Evolutionary conservation across 495 filamentous ascomycete species (phyloP).

Genomic region (Xylaria longipes): DNA sequence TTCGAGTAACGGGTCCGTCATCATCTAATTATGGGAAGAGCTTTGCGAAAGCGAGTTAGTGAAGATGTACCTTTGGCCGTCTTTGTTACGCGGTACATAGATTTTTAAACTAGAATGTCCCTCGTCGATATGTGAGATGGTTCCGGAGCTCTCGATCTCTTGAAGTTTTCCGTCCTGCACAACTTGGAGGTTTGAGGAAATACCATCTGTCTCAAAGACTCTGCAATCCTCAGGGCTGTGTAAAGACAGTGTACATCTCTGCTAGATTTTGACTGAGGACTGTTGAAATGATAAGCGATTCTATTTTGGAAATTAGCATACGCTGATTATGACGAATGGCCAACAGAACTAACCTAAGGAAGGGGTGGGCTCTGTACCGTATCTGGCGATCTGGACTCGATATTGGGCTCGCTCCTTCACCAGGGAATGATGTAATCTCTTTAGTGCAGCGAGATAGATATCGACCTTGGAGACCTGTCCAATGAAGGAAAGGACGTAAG

Average conservation of each 20-base stretch:
- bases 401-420: conserved; percentile 4
- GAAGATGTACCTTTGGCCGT: conserved; percentile 16
- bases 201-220: conserved; percentile 21
- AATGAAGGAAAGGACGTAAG: conserved; percentile 43
- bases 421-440: conserved; percentile 22
- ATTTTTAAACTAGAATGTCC: background rate
- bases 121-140: conserved; percentile 17
- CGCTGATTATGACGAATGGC: background rate
- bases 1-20: conserved; percentile 17
- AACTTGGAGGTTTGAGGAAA: conserved; percentile 20
- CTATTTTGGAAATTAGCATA: background rate
- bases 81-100: conserved; percentile 20
- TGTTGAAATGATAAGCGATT: conserved; percentile 20
- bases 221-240: background rate
- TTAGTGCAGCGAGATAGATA: conserved; percentile 10
- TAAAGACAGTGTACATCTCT: conserved; percentile 11
- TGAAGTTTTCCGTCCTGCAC: conserved; percentile 16
- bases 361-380: conserved; percentile 6
- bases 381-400: background rate
- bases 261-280: background rate
- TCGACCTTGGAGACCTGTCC: conserved; percentile 30
- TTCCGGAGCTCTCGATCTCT: background rate
- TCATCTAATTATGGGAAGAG: conserved; percentile 22
- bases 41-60: background rate
- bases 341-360: conserved; percentile 24